A percentile compares a stretch with the other conserved stretches of the same genome.
Conservation (phyloP, 2,329 filamentous ascomycete species). For the Hypoxylon rubiginosum region DNA sequence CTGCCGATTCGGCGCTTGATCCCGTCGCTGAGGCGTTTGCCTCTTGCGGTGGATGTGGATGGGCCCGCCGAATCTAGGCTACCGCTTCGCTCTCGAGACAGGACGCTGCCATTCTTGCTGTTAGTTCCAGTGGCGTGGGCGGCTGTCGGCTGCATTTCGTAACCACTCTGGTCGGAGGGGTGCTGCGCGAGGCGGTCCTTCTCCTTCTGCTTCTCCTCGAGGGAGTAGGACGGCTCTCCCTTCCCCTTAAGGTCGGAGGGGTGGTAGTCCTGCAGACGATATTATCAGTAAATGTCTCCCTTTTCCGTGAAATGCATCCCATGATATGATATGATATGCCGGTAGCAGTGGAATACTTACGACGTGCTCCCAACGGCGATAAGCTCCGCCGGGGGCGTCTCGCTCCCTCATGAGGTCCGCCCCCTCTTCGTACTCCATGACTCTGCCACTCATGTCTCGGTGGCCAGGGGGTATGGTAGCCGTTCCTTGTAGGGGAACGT, state of each 20-base stretch:
- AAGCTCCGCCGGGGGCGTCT: constrained; percentile 76
- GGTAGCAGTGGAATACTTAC: constrained; percentile 65
- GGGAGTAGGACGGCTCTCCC: constrained; percentile 79
- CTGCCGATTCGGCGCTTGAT: constrained; percentile 68
- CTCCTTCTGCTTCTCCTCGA: constrained; percentile 76
- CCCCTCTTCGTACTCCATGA: constrained; percentile 87
- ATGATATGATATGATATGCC: neutral
- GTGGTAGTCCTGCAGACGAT: constrained; percentile 69
- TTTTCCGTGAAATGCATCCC: too few relatives aligned
- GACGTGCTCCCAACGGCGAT: constrained; percentile 79
- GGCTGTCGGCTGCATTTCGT: constrained; percentile 64
- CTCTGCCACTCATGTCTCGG: constrained; percentile 75
- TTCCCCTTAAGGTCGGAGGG: constrained; percentile 86
- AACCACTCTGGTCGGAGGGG: constrained; percentile 51
- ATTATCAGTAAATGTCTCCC: constrained; percentile 15
- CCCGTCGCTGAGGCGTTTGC: constrained; percentile 63
- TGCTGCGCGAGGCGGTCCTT: constrained; percentile 47
- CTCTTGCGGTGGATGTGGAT: constrained; percentile 15
- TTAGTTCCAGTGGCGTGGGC: constrained; percentile 25
- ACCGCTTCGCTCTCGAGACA: constrained; percentile 60
- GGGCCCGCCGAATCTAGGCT: constrained; percentile 52
- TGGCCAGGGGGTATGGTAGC: constrained; percentile 81
- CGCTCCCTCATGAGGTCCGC: constrained; percentile 84
- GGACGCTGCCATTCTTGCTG: constrained; percentile 44
- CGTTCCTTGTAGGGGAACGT: constrained; percentile 85